These are phyloP conservation scores for Sporothrix brunneoviolacea DNA, from an alignment of 2,329 filamentous ascomycete genomes.

Conservation along the genomic window DNA sequence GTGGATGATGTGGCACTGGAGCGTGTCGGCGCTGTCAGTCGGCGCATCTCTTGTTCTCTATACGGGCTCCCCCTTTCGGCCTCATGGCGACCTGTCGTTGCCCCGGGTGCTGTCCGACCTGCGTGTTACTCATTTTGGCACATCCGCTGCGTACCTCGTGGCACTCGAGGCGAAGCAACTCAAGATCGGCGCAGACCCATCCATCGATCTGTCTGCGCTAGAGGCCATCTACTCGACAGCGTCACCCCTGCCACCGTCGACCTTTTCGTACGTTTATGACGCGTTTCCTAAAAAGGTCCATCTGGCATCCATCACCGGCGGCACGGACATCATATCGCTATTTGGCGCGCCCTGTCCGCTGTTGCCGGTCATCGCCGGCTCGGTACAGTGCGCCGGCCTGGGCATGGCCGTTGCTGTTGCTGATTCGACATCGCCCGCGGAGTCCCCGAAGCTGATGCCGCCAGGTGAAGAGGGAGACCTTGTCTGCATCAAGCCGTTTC, in stretches of 20 bases:
- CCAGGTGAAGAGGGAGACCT: conserved; percentile 75
- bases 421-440: conserved; percentile 48
- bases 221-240: conserved; percentile 91
- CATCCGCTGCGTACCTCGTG: conserved; percentile 87
- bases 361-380: conserved; percentile 63
- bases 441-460: conserved; percentile 39
- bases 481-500: conserved; percentile 80
- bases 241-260: conserved; percentile 84
- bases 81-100: conserved; percentile 72
- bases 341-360: conserved; percentile 81
- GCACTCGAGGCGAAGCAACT: conserved; percentile 75
- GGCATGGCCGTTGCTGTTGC: conserved; percentile 68
- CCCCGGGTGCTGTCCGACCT: conserved; percentile 74
- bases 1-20: conserved; percentile 99
- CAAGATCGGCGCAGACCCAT: conserved; percentile 46
- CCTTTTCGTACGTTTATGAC: conserved; percentile 82
- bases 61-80: conserved; percentile 84
- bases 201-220: conserved; percentile 56
- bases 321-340: conserved; percentile 92
- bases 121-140: conserved; percentile 86
- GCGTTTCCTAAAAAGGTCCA: conserved; percentile 77
- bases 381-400: conserved; percentile 71
- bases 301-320: conserved; percentile 87
- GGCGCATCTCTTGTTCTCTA: conserved; percentile 83
- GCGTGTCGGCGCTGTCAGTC: conserved; percentile 74